A percentile compares a stretch with the other conserved stretches of the same genome.
phyloP scores from a whole-genome alignment of 2,329 filamentous ascomycete species.

The Neurospora crassa region DNA sequence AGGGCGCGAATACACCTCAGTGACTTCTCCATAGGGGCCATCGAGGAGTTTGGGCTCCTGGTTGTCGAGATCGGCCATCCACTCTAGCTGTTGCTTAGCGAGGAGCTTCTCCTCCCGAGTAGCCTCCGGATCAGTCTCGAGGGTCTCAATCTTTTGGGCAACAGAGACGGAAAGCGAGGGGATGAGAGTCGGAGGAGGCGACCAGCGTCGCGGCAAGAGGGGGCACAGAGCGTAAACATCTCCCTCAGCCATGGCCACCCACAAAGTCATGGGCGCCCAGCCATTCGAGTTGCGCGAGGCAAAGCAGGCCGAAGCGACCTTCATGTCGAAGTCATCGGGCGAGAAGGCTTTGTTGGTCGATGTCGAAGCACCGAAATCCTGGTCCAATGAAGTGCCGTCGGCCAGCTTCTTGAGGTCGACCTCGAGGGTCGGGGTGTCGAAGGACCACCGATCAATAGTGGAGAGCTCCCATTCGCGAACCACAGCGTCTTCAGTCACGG shows the following conservation, averaged over 20 bases:
- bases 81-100: slow-evolving; percentile 55
- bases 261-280: slow-evolving; percentile 94
- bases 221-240: slow-evolving; percentile 92
- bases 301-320: slow-evolving; percentile 84
- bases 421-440: slow-evolving; percentile 71
- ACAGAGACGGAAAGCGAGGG: slow-evolving; percentile 77
- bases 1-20: slow-evolving; percentile 49
- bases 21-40: slow-evolving; percentile 35
- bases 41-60: slow-evolving; percentile 52
- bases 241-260: slow-evolving; percentile 90
- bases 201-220: slow-evolving; percentile 78
- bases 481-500: slow-evolving; percentile 77
- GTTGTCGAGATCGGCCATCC: slow-evolving; percentile 57
- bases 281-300: slow-evolving; percentile 57
- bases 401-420: slow-evolving; percentile 84
- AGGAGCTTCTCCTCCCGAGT: slow-evolving; percentile 44
- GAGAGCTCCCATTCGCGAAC: slow-evolving; percentile 88
- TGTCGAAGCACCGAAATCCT: slow-evolving; percentile 71
- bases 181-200: slow-evolving; percentile 64
- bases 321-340: slow-evolving; percentile 84
- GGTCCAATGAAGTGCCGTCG: slow-evolving; percentile 70
- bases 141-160: slow-evolving; percentile 58
- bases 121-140: slow-evolving; percentile 48
- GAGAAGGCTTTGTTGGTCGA: slow-evolving; percentile 76
- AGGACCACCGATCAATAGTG: slow-evolving; percentile 74